Evolutionary conservation across 2,329 filamentous ascomycete genomes (phyloP), one percentile per base, ranked within the genome.

Genomic region (Cercospora sp.): DNA sequence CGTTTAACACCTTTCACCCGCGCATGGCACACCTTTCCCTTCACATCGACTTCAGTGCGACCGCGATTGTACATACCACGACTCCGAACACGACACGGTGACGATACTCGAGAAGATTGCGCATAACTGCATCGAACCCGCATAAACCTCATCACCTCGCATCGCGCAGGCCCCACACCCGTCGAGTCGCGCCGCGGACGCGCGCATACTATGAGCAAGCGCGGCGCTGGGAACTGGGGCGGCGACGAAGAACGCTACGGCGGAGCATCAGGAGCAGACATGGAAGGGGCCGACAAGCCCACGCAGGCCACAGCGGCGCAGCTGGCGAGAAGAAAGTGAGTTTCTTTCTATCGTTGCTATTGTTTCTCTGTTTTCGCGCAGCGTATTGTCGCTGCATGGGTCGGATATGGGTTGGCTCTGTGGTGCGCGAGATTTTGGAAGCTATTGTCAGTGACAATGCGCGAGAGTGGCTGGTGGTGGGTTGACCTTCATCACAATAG

Each of bases 261-360:
- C 48, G 69, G 69, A 57, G 67, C 66, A 36, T 51, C 64, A 55
- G 51, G 64, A 31, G 58, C 65, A 23, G 51, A 57, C n/a, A 68
- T 69, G 70, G 72, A 70, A n/a, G 59, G 33, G 33, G 58, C 63
- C 12, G 74, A 76, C 59, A 72, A 72, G 69, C 76, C 76, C 20
- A 64, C 65, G 57, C 65, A 70, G 64, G 77, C 77, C 58, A 79
- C 77, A 28, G 76, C 77, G 30, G 77, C 77, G 58, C 77, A 79
- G 72, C 66, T 79, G 72, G 77, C 77, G 57, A 67, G 69, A 60
- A 72, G 77, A 65, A 78, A 77, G 77, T 79, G 66, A 76, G 77
- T 77, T 5, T 13, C 53, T 64, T 45, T 30, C 36, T 61, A 64
- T 60, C 66, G 64, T 39, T 66, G 51, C 45, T 20, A 53, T 60